Conservation (phyloP, 176 grass and related monocot genomes). For the Aegilops longissima region DNA sequence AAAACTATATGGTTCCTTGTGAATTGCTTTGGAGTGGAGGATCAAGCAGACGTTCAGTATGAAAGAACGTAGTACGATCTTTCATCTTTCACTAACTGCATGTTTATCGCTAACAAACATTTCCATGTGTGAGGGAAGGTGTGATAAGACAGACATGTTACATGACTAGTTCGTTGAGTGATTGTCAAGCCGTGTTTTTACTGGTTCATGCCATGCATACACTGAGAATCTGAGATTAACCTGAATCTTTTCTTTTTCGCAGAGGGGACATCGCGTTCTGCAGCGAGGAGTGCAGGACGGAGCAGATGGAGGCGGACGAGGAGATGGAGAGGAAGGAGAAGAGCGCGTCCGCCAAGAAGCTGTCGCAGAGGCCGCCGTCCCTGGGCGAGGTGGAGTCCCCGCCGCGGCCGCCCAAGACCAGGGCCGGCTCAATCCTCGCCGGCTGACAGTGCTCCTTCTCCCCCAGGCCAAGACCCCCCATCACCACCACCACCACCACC, state of each 20-base stretch:
- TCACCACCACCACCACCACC: conserved; percentile 19
- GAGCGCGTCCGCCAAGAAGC: conserved; percentile 26
- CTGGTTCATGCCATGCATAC: not conserved
- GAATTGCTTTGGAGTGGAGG: not conserved
- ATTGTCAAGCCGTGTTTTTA: not conserved
- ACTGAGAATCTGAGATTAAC: not conserved
- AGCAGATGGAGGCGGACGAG: conserved; percentile 71
- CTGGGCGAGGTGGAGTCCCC: conserved; percentile 34
- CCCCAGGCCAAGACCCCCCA: conserved; percentile 20
- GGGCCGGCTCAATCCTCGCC: conserved; percentile 58
- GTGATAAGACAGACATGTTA: not conserved
- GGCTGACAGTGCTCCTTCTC: conserved; percentile 34
- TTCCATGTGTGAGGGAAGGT: not conserved
- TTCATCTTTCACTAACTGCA: not conserved
- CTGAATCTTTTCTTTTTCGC: not conserved
- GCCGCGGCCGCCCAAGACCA: conserved; percentile 43
- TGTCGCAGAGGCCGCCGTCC: conserved; percentile 16
- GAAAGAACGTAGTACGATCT: not conserved
- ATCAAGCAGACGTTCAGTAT: not conserved
- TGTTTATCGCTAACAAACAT: too few relatives aligned
- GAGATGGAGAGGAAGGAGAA: conserved; percentile 52
- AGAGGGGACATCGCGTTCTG: conserved; percentile 74
- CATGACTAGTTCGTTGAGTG: not conserved
- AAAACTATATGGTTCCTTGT: not conserved
- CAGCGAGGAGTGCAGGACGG: conserved; percentile 64